These are phyloP conservation scores for Coemansia sp. DNA, from an alignment of 192 early-diverging fungal species.

Conservation along the genomic window DNA sequence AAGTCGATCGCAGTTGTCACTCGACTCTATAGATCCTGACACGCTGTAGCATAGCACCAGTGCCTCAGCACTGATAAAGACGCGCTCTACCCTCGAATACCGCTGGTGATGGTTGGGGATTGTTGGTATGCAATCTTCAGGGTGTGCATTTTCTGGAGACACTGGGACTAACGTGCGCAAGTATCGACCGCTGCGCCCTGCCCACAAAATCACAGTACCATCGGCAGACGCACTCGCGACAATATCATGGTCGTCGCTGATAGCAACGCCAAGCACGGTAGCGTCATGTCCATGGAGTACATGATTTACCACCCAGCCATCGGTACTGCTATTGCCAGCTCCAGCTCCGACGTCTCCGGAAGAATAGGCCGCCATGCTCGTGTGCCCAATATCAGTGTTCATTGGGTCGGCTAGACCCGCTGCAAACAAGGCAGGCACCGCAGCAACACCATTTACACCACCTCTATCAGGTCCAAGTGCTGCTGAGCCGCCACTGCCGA, in stretches of 20 bases:
- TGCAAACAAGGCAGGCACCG: constrained; percentile 32
- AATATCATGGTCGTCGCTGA: constrained; percentile 36
- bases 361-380: constrained; percentile 32
- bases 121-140: constrained; percentile 18
- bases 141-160: constrained; percentile 2
- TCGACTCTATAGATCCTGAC: constrained; percentile 17
- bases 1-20: constrained; percentile 21
- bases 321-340: background rate
- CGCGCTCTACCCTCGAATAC: constrained; percentile 37
- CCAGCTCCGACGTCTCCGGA: background rate
- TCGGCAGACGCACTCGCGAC: constrained; percentile 42
- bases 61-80: constrained; percentile 35
- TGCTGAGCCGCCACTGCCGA: constrained; percentile 1
- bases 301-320: constrained; percentile 27
- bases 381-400: constrained; percentile 33
- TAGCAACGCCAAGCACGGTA: constrained; percentile 34
- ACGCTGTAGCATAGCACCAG: constrained; percentile 45
- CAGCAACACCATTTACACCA: background rate
- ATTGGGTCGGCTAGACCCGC: constrained; percentile 43
- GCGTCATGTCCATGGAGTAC: constrained; percentile 41
- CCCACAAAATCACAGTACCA: constrained; percentile 43
- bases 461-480: constrained; percentile 6
- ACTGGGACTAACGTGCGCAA: constrained; percentile 24
- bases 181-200: constrained; percentile 29
- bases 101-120: constrained; percentile 14